These are phyloP conservation scores for Microbotryum silenes-acaulis DNA, from an alignment of 1,284 basidiomycete genomes.

Conservation along the genomic window DNA sequence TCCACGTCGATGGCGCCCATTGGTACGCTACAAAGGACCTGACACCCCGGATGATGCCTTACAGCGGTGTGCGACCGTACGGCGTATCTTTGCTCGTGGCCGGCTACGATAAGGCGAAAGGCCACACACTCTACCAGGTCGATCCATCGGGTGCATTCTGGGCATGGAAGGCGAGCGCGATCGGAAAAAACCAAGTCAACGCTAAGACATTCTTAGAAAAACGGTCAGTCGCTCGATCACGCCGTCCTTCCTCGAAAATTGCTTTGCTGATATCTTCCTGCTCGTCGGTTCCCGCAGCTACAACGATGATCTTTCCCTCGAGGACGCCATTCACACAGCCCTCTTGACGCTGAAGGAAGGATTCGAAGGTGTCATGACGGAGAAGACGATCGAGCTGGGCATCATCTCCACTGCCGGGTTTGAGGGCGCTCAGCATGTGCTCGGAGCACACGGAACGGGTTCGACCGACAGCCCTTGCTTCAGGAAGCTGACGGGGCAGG, in stretches of 20 bases:
- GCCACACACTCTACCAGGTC: constrained; percentile 92
- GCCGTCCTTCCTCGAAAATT: neutral
- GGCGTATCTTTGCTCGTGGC: constrained; percentile 95
- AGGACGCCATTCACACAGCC: constrained; percentile 99
- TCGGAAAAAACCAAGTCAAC: constrained; percentile 99
- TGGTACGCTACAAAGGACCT: neutral
- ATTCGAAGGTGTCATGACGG: constrained; percentile 93
- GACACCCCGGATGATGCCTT: neutral
- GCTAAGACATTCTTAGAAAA: constrained; percentile 99
- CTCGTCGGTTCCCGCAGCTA: constrained; percentile 54
- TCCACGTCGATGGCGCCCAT: constrained; percentile 12
- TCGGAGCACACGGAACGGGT: constrained; percentile 57
- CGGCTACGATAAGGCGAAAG: constrained; percentile 86
- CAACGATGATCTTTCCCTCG: constrained; percentile 97
- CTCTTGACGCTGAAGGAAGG: constrained; percentile 93
- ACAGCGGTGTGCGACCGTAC: constrained; percentile 92
- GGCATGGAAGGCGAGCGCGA: constrained; percentile 99
- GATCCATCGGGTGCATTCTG: constrained; percentile 98
- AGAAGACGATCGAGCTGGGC: constrained; percentile 99
- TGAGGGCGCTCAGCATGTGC: constrained; percentile 48
- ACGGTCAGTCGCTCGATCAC: constrained; percentile 52
- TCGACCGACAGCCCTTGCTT: constrained; percentile 76
- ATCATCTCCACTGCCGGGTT: constrained; percentile 75
- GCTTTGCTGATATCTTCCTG: neutral
- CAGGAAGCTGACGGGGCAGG: constrained; percentile 85